Conservation (phyloP, 2,329 filamentous ascomycete species). For the Triangularia verruculosa region DNA sequence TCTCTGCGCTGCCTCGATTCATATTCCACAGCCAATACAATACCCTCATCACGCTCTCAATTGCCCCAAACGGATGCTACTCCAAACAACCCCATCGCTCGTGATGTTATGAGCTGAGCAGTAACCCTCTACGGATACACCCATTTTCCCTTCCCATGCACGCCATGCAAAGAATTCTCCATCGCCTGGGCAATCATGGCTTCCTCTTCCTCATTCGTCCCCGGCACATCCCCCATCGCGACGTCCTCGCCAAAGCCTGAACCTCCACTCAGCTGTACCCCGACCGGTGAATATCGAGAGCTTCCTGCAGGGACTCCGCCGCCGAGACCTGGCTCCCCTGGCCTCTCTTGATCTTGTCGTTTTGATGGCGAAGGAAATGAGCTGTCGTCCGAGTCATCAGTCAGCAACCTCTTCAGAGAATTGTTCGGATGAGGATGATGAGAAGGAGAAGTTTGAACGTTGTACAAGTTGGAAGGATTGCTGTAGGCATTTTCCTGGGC, state of each 20-base stretch:
- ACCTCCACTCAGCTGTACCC: not conserved
- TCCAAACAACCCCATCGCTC: no score
- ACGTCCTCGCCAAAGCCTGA: no score
- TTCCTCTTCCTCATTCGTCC: not conserved
- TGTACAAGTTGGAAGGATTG: not conserved
- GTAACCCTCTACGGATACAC: not conserved
- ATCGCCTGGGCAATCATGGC: not conserved
- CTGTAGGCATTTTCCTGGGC: not conserved
- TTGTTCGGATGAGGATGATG: not conserved
- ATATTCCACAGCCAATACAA: not conserved
- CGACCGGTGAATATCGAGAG: not conserved
- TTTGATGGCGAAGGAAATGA: not conserved
- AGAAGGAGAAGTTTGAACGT: not conserved
- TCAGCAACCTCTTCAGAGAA: not conserved
- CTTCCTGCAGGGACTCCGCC: not conserved
- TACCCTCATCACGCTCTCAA: not conserved
- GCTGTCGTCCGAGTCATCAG: not conserved
- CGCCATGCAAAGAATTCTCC: not conserved
- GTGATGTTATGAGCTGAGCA: not conserved
- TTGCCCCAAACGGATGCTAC: no score
- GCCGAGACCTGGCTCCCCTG: not conserved
- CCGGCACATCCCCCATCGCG: not conserved
- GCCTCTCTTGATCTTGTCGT: not conserved
- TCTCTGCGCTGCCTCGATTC: not conserved
- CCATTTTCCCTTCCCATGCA: not conserved